phyloP scores from a whole-genome alignment of 2,329 filamentous ascomycete genomes.

The Thelonectria rubi region DNA sequence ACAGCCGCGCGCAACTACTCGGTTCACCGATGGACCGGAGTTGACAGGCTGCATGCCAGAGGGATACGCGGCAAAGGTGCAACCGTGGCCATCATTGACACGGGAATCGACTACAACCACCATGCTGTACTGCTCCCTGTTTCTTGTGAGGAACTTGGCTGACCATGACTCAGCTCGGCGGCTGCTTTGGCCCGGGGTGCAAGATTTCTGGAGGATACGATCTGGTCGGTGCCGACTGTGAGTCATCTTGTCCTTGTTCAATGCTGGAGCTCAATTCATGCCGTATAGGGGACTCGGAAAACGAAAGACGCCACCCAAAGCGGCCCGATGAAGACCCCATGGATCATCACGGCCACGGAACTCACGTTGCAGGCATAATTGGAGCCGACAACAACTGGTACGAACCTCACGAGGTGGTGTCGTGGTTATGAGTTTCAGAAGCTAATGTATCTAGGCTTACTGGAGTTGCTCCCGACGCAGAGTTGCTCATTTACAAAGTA shows the following conservation, averaged over 20 bases:
- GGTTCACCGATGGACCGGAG: constrained; percentile 51
- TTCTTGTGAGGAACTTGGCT: neutral
- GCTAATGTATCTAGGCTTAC: constrained; percentile 46
- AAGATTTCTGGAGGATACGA: constrained; percentile 52
- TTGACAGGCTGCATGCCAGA: constrained; percentile 49
- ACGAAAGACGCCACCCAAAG: constrained; percentile 44
- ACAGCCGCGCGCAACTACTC: constrained; percentile 43
- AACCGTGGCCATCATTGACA: constrained; percentile 52
- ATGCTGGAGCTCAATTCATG: constrained; percentile 22
- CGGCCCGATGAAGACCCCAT: constrained; percentile 48
- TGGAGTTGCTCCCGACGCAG: constrained; percentile 57
- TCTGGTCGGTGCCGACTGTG: constrained; percentile 48
- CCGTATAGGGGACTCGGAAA: constrained; percentile 42
- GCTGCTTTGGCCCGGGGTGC: constrained; percentile 51
- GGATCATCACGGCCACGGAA: constrained; percentile 49
- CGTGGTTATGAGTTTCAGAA: neutral
- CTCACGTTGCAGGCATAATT: constrained; percentile 59
- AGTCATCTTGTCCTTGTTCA: constrained; percentile 12
- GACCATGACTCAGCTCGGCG: constrained; percentile 46
- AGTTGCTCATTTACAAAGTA: constrained; percentile 55
- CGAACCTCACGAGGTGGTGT: neutral
- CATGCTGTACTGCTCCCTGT: constrained; percentile 41
- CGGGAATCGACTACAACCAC: constrained; percentile 53
- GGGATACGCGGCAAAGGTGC: constrained; percentile 51
- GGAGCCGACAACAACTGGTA: constrained; percentile 53